Base-by-base conservation (phyloP, 371 early-diverging fungal genomes). In the Amoeboradix gromovi region DNA sequence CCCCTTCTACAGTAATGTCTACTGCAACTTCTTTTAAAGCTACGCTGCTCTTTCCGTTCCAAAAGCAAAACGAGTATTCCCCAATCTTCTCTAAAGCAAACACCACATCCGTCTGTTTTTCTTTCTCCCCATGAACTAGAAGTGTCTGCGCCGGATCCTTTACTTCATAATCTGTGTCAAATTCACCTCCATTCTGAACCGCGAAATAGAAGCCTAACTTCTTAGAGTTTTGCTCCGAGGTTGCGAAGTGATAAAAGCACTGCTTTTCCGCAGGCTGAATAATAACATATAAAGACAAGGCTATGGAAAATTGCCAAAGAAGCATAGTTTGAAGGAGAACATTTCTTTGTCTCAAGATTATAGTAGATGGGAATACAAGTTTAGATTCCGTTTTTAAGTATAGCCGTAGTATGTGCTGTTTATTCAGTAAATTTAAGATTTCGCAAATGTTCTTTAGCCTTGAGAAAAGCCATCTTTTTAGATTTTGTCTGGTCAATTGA, bases 161-260 rank as follows among this genome's bases (percentile, higher is more conserved):
- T 22, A 91, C 87, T 30, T 82, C 80, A 72, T 84, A 91, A 77
- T 92, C 93, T 31, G 91, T 84, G 75, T 92, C 93, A 75, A 91
- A 92, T 66, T 83, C 76, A 70, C 93, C 93, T 22, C 93, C 93
- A 30, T 84, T 80, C 81, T 91, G 91, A 65, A 92, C 96, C 30
- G 94, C 89, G 84, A 92, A 93, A 80, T 92, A 95, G 74, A 95
- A 90, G 29, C 88, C 86, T 67, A 93, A 75, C 78, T 95, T 94
- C 76, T 87, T 83, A 70, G 82, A 84, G 1, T 85, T 82, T 66
- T 80, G 73, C 71, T 85, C 85, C n/a, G n/a, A n/a, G n/a, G n/a
- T n/a, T 29, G 83, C 79, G 73, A 77, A 78, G 17, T 81, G 77
- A 77, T 85, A 87, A 75, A 87, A 90, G 74, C 90, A 90, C 29